Base-by-base conservation (phyloP, 2,329 filamentous ascomycete species). In the Curvularia verruculosa region DNA sequence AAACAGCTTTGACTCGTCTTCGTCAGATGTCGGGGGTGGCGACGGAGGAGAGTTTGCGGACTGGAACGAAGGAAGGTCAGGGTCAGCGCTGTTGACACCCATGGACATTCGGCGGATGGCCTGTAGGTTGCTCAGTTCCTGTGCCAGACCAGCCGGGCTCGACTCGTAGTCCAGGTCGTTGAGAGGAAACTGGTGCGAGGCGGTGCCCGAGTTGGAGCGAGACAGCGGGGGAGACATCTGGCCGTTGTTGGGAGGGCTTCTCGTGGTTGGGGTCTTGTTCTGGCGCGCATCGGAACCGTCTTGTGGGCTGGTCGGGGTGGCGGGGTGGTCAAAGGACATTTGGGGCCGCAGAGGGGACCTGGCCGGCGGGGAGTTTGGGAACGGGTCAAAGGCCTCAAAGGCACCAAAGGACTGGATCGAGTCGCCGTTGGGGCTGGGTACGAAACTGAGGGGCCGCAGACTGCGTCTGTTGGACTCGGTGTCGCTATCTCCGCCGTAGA, bases 31-130 rank as follows among this genome's bases (percentile, higher is more conserved):
- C 37, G 76, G 85, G 2, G 83, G 87, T 1, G 91, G 90, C 18
- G 90, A 89, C 61, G 89, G 84, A 2, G 90, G 88, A 34, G 74
- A 85, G 37, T 87, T 78, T 49, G 82, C 82, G 18, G 69, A 70
- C 52, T 85, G 84, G 71, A 90, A 91, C 2, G 89, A 89, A 13
- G 91, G 87, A 63, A 96, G 81, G 74, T 96, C 91, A 0, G 91
- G 86, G 68, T 96, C 79, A 24, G 84, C 80, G 5, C 81, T 83
- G 63, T 86, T 84, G 6, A 96, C 91, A 74, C 96, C 93, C 92
- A 97, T 96, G 19, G 93, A 96, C 87, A 97, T 91, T 63, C 93
- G 87, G 66, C 93, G 86, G 60, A 97, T 85, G 2, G 93, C 93
- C 75, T 96, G 92, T 59, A 97, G 79, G 71, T 96, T 97, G 80